Evolutionary conservation across 139 green algal genomes (phyloP).

Genomic region (Tetradesmus lagerheimii): DNA sequence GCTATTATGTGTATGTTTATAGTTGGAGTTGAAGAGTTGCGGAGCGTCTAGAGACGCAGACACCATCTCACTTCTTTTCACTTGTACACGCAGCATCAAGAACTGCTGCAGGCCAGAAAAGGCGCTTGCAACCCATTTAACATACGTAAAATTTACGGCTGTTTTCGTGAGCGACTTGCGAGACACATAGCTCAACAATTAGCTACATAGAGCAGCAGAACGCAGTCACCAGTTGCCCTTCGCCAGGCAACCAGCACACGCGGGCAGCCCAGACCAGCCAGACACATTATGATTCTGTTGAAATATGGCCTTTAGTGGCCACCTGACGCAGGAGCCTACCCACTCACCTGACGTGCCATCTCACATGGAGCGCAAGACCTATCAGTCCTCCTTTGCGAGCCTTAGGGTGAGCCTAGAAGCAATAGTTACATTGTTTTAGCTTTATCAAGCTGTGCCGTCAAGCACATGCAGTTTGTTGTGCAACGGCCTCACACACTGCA

Average conservation of each 20-base stretch:
- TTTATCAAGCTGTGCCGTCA: neutral
- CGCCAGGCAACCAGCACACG: neutral
- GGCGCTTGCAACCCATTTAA: neutral
- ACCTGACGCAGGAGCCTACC: neutral
- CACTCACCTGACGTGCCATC: constrained; percentile 4
- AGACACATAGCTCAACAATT: neutral
- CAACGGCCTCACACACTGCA: neutral
- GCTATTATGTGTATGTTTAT: neutral
- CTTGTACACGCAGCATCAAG: neutral
- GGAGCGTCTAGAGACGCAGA: neutral
- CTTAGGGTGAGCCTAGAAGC: neutral
- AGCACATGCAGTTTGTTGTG: neutral
- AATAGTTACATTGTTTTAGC: neutral
- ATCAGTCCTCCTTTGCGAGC: neutral
- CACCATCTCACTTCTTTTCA: neutral
- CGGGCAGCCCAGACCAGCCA: neutral
- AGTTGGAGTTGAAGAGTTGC: neutral
- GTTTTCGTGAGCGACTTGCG: neutral
- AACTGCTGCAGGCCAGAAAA: neutral
- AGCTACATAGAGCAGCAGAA: neutral
- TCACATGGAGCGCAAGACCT: neutral
- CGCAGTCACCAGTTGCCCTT: neutral
- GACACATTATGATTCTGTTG: neutral
- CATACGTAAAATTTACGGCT: neutral
- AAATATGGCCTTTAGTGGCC: neutral